A percentile compares a stretch with the other conserved stretches of the same genome.
These are phyloP conservation scores for Neophaeococcomyces aloes DNA, from an alignment of 2,329 filamentous ascomycete genomes.

Conservation along the genomic window DNA sequence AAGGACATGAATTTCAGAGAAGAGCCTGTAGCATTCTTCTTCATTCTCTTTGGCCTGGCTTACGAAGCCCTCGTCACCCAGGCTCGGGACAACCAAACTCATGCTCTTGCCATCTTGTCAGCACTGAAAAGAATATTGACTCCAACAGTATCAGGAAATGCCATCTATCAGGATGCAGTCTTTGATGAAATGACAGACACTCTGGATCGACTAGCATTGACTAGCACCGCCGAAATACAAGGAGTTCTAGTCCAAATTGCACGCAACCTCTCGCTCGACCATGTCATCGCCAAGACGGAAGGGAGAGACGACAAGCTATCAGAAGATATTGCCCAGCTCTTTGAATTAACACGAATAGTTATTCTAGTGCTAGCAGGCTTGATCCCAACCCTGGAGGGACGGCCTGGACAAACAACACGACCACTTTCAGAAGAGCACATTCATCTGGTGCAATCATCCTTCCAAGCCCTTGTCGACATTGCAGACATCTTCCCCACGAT, in stretches of 20 bases:
- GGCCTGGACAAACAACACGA: constrained; percentile 19
- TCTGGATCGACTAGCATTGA: constrained; percentile 82
- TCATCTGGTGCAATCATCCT: constrained; percentile 63
- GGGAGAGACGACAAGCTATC: constrained; percentile 66
- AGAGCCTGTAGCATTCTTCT: constrained; percentile 97
- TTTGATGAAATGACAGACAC: constrained; percentile 97
- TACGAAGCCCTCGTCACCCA: constrained; percentile 90
- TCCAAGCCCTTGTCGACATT: constrained; percentile 85
- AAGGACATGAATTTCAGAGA: constrained; percentile 94
- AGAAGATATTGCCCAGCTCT: constrained; percentile 95
- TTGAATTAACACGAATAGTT: constrained; percentile 92
- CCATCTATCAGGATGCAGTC: constrained; percentile 89
- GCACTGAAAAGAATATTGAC: constrained; percentile 91
- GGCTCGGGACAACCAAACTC: constrained; percentile 57
- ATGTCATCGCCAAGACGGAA: constrained; percentile 72
- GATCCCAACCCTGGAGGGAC: constrained; percentile 60
- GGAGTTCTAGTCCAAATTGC: constrained; percentile 90
- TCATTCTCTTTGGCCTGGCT: constrained; percentile 89
- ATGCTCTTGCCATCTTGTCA: constrained; percentile 77
- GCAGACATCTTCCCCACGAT: constrained; percentile 92
- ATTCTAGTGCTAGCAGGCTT: constrained; percentile 83
- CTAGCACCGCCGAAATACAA: constrained; percentile 80
- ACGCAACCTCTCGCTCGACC: constrained; percentile 75
- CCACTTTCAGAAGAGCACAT: constrained; percentile 62
- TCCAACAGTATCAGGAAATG: constrained; percentile 87